Base-by-base conservation (phyloP, 1,139 yeast genomes). In the Geotrichum reessii region DNA sequence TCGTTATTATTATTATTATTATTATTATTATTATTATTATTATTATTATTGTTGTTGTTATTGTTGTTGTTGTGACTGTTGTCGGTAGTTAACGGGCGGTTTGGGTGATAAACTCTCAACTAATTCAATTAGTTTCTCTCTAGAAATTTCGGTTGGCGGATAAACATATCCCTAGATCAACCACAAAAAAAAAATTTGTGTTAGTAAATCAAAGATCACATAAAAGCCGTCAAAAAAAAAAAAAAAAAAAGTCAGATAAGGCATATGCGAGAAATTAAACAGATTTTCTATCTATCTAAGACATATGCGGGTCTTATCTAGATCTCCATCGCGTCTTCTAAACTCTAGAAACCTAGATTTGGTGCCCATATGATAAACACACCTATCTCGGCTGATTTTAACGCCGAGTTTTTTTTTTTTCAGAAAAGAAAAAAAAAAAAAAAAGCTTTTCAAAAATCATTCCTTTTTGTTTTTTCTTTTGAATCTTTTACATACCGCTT, bases 101-200 rank as follows among this genome's bases (percentile, higher is more conserved):
- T 19, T 44, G 24, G 53, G 56, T 56, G 24, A 60, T 27, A 56
- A 56, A 22, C 55, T 27, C 50, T 59, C 60, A 3, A 65, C 69
- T 17, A 67, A 61, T 4, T 52, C 40, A 6, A 67, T 63, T 14
- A 67, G 62, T 52, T 65, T 63, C 8, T 61, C 64, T 42, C 61
- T 59, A 27, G 65, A 52, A 17, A 64, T 58, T 46, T 61, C 65
- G n/a, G 63, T 66, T 3, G 69, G 64, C 3, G 69, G 69, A 54
- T 61, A 62, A 12, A 67, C 60, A 50, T 58, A 63, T 25, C 70
- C 64, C 67, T 67, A 55, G n/a, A 31, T 31, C 37, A 31, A 31
- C 3, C 11, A 3, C 37, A 31, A 9, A 31, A 31, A 31, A 31
- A 28, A 37, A 49, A 14, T n/a, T 48, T 37, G 6, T 14, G 40